Percentiles rank a stretch among this genome's conserved stretches.
phyloP scores from a whole-genome alignment of 139 green algal species.

The Micractinium conductrix region DNA sequence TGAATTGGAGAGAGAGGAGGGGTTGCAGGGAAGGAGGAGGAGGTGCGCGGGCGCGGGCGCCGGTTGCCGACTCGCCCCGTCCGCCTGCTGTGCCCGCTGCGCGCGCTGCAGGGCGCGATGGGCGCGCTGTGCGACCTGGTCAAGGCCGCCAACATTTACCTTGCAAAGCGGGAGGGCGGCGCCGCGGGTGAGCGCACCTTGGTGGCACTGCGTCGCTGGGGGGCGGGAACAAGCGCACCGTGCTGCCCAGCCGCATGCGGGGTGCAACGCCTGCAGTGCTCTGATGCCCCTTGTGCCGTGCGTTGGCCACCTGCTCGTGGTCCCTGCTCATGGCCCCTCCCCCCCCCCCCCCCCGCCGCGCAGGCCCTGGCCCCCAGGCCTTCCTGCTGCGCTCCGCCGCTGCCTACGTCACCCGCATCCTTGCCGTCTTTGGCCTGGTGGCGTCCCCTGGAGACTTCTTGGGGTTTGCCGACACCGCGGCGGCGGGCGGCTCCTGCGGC shows the following conservation, averaged over 20 bases:
- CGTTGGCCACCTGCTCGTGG: background rate
- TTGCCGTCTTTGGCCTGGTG: slow-evolving; percentile 84
- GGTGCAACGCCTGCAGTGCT: too few relatives aligned
- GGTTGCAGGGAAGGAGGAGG: too few relatives aligned
- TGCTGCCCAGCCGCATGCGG: too few relatives aligned
- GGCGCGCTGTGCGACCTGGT: slow-evolving; percentile 81
- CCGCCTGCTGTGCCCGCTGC: background rate
- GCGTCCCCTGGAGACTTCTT: slow-evolving; percentile 54
- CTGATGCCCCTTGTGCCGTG: too few relatives aligned
- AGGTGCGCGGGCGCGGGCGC: too few relatives aligned
- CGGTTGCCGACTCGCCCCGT: background rate
- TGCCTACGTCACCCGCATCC: slow-evolving; percentile 83
- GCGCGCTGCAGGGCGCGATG: slow-evolving; percentile 63
- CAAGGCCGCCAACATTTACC: slow-evolving; percentile 86
- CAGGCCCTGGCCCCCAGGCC: slow-evolving; percentile 58
- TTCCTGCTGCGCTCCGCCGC: slow-evolving; percentile 81
- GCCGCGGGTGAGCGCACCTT: background rate
- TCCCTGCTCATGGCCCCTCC: background rate
- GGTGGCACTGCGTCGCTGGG: too few relatives aligned
- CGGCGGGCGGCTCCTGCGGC: slow-evolving; percentile 20
- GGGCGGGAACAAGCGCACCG: too few relatives aligned
- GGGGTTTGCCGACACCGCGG: slow-evolving; percentile 48
- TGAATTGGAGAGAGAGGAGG: too few relatives aligned
- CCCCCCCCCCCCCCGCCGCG: background rate
- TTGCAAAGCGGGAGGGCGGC: slow-evolving; percentile 58